Evolutionary conservation across 2,329 filamentous ascomycete genomes (phyloP), one percentile per base, ranked within the genome.

Genomic region (Fusarium sacchari): DNA sequence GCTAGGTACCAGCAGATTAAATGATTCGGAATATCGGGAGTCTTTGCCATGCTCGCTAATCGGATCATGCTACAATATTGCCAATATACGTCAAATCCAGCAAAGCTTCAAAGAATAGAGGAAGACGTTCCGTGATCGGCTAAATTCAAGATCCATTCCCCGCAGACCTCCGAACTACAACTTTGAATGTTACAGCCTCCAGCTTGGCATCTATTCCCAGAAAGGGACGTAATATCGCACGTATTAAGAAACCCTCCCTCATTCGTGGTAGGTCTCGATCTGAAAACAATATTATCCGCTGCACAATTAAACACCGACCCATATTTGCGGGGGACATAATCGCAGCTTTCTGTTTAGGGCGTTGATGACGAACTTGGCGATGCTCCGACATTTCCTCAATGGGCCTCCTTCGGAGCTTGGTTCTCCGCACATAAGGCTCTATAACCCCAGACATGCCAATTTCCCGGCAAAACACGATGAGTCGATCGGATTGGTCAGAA

Each of bases 351-450:
- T 69, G 22, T 46, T 69, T 69, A 32, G 46, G 47, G 66, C 13
- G 30, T 26, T 36, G 49, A 28, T 11, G 42, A 32, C 22, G 10
- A 66, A 47, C 28, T 18, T 52, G 49, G 67, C 24, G 47, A 71
- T 52, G 56, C 55, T 71, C 69, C 69, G 69, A n/a, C 17, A 53
- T 71, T 71, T 71, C 69, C 69, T 52, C 36, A 68, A 55, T n/a
- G 14, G 63, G 69, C 15, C 30, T 40, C 43, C 40, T 40, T 67
- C 69, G 69, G 69, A 71, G 60, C 56, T 67, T 71, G 56, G 52
- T 62, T 55, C 68, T 71, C 69, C 69, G 69, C 55, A 37, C 18
- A 39, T 32, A 43, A 20, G 30, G 40, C 39, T 49, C 30, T 17
- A 22, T 20, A 22, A 52, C 44, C 57, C 49, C 6, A 52, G 24